phyloP scores from a whole-genome alignment of 345 rosid genomes.

The Crucihimalaya himalaica region DNA sequence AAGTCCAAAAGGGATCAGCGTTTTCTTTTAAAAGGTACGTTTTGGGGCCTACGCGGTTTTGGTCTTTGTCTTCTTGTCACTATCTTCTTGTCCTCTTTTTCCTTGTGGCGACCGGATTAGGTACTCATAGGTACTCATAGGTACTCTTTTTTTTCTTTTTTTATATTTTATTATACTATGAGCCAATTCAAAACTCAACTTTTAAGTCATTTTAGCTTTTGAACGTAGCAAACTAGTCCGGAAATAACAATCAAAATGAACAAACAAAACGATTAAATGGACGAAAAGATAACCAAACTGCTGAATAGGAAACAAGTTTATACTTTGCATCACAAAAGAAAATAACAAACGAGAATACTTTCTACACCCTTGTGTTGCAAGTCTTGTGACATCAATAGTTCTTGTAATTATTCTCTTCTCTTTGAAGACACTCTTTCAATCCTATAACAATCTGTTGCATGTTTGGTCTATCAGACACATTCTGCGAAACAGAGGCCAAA shows the following conservation, averaged over 20 bases:
- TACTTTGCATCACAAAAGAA: no score
- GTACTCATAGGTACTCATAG: background rate
- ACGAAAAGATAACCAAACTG: background rate
- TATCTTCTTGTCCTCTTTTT: slow-evolving; percentile 2
- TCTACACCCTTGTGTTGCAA: background rate
- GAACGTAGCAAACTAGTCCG: no score
- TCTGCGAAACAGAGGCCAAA: slow-evolving; percentile 22
- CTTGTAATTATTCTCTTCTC: slow-evolving; percentile 2
- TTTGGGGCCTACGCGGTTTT: slow-evolving; percentile 54
- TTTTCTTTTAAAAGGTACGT: slow-evolving; percentile 28
- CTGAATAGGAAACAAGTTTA: background rate
- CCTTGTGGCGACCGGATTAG: slow-evolving; percentile 30
- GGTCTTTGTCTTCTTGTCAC: slow-evolving; percentile 36
- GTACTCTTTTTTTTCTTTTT: background rate
- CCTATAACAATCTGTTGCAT: slow-evolving; percentile 24
- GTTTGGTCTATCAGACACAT: slow-evolving; percentile 26
- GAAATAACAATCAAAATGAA: no score
- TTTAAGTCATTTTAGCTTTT: no score
- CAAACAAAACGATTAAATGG: no score
- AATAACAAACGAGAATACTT: no score
- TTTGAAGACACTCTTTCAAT: slow-evolving; percentile 33
- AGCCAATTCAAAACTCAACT: no score
- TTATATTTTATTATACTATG: no score
- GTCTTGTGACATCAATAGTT: slow-evolving; percentile 18
- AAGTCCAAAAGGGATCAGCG: slow-evolving; percentile 50